Evolutionary conservation across 495 filamentous ascomycete species (phyloP).

Genomic region (Tuber microsphaerosporum): DNA sequence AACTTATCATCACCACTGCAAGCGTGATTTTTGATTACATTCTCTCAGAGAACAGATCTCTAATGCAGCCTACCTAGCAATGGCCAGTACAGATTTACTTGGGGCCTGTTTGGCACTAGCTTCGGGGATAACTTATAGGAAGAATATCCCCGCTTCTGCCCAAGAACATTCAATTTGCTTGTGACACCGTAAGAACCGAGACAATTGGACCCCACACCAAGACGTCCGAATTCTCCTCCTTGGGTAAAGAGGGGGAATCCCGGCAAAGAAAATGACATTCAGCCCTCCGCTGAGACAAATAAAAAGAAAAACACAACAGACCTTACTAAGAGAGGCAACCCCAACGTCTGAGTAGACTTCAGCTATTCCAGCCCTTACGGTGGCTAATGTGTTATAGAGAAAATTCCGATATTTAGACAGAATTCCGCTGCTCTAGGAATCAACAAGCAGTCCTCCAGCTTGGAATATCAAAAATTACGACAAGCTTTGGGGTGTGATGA

Average conservation of each 20-base stretch:
- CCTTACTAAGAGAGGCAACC: neutral
- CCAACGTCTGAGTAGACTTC: neutral
- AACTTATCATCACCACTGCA: neutral
- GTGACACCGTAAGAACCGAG: neutral
- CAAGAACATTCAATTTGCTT: neutral
- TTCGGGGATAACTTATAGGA: neutral
- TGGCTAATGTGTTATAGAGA: neutral
- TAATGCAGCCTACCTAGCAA: neutral
- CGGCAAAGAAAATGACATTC: neutral
- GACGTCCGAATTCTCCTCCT: neutral
- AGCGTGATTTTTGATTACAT: neutral
- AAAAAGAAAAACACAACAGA: neutral
- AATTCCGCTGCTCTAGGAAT: neutral
- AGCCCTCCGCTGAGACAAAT: neutral
- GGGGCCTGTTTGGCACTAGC: neutral
- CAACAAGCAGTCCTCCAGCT: neutral
- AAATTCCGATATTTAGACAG: neutral
- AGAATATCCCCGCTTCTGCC: neutral
- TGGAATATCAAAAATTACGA: neutral
- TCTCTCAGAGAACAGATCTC: neutral
- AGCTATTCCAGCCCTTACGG: neutral
- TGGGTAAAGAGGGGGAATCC: neutral
- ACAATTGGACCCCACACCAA: neutral
- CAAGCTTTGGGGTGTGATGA: neutral
- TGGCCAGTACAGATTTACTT: neutral